phyloP scores from a whole-genome alignment of 352 stramenopile genomes.

The Globisporangium alternatum region DNA sequence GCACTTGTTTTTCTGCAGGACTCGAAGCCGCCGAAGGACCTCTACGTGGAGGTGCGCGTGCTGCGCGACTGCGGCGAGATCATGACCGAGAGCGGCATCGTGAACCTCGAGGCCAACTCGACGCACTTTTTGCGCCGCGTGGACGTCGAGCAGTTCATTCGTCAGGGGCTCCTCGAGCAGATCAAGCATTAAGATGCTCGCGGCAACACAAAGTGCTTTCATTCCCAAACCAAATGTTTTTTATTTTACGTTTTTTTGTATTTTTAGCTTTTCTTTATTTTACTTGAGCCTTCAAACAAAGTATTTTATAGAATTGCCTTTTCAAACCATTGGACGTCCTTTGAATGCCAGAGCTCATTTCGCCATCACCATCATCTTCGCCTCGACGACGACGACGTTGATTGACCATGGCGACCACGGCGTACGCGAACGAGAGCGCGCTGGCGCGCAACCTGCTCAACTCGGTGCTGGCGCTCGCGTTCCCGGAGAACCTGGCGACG shows the following conservation, averaged over 20 bases:
- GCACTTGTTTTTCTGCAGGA: slow-evolving; percentile 35
- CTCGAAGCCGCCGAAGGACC: slow-evolving; percentile 86
- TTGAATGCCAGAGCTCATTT: neutral
- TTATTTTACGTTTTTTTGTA: too few relatives aligned
- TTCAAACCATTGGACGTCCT: neutral
- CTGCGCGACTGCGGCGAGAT: slow-evolving; percentile 88
- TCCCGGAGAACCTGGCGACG: slow-evolving; percentile 53
- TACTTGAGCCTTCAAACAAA: too few relatives aligned
- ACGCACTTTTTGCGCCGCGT: slow-evolving; percentile 87
- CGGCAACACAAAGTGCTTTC: neutral
- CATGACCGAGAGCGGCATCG: slow-evolving; percentile 87
- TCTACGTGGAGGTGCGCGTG: slow-evolving; percentile 89
- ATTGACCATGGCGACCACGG: slow-evolving; percentile 11
- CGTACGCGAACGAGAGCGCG: slow-evolving; percentile 28
- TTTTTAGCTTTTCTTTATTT: too few relatives aligned
- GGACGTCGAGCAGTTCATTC: slow-evolving; percentile 83
- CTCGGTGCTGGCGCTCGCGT: slow-evolving; percentile 66
- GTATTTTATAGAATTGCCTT: too few relatives aligned
- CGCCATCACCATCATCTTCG: neutral
- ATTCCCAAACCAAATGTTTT: neutral
- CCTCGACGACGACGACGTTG: too few relatives aligned
- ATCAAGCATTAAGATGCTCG: slow-evolving; percentile 48
- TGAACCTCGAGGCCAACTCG: slow-evolving; percentile 85
- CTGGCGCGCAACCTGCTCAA: slow-evolving; percentile 80
- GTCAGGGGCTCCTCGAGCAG: slow-evolving; percentile 82